These are phyloP conservation scores for Solanum gandarillasii DNA, from an alignment of 257 asterid genomes.

Conservation along the genomic window DNA sequence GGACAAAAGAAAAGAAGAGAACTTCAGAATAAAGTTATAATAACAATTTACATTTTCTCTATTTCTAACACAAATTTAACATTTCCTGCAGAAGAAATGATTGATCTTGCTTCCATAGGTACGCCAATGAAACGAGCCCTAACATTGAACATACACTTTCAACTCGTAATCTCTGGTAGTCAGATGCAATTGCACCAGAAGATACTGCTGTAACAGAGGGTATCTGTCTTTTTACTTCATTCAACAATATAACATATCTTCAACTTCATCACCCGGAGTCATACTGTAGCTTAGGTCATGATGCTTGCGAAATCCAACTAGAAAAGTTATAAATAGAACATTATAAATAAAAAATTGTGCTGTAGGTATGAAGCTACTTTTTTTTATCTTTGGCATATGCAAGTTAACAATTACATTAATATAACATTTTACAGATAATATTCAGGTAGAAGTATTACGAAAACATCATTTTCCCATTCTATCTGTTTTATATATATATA, in stretches of 20 bases:
- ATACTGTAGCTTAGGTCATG: conserved; percentile 64
- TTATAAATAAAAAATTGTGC: not conserved
- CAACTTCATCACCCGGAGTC: conserved; percentile 98
- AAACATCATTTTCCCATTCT: not conserved
- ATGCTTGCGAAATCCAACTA: conserved; percentile 38
- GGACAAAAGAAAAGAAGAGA: conserved; percentile 1
- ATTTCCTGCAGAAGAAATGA: conserved; percentile 68
- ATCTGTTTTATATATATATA: not conserved
- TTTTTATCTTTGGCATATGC: not conserved
- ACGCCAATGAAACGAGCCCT: conserved; percentile 85
- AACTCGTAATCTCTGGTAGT: conserved; percentile 88
- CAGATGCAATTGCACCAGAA: conserved; percentile 97
- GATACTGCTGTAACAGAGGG: conserved; percentile 81
- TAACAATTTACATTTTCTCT: not conserved
- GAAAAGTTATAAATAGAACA: not conserved
- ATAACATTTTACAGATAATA: not conserved
- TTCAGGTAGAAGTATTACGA: not conserved
- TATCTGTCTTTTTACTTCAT: conserved; percentile 73
- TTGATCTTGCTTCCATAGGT: conserved; percentile 95
- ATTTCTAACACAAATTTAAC: conserved; percentile 34
- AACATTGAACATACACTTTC: conserved; percentile 89
- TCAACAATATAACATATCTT: conserved; percentile 81
- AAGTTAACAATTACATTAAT: not conserved
- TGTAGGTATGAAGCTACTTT: not conserved
- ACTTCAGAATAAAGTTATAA: not conserved